These are phyloP conservation scores for Silene vulgaris DNA, from an alignment of 179 eudicot genomes.

Conservation along the genomic window DNA sequence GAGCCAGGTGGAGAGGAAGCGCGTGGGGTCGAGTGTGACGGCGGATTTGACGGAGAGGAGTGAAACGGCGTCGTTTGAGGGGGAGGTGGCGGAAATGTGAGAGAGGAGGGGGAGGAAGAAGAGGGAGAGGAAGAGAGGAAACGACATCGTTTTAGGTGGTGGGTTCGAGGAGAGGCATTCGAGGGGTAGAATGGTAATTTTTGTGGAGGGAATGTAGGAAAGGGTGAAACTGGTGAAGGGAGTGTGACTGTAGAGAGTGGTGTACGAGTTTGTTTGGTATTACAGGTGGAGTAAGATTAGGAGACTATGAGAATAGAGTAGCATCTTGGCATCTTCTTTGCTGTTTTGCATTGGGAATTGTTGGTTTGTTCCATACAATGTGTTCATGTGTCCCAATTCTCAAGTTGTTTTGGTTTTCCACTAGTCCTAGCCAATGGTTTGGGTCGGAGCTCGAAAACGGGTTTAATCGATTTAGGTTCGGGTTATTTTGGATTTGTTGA, in stretches of 20 bases:
- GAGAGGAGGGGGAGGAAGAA: not conserved
- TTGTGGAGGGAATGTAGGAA: not conserved
- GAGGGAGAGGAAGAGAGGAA: not conserved
- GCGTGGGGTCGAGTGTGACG: conserved; percentile 24
- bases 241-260: not conserved
- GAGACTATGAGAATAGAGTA: not conserved
- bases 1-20: conserved; percentile 35
- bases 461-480: no score
- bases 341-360: not conserved
- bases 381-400: not conserved
- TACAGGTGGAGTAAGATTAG: no score
- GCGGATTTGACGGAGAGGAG: conserved; percentile 38
- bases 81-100: conserved; percentile 14
- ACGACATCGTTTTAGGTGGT: conserved; percentile 24
- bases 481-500: no score
- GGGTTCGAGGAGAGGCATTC: not conserved
- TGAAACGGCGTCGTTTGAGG: conserved; percentile 13
- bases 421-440: no score
- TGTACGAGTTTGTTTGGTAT: not conserved
- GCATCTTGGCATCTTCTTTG: not conserved
- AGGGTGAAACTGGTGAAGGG: not conserved
- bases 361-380: no score
- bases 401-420: no score
- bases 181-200: conserved; percentile 7
- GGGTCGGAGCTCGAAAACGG: no score